Percentiles rank a stretch among this genome's conserved stretches.
phyloP scores from a whole-genome alignment of 129 eudicot species.

The Artemisia argyi region DNA sequence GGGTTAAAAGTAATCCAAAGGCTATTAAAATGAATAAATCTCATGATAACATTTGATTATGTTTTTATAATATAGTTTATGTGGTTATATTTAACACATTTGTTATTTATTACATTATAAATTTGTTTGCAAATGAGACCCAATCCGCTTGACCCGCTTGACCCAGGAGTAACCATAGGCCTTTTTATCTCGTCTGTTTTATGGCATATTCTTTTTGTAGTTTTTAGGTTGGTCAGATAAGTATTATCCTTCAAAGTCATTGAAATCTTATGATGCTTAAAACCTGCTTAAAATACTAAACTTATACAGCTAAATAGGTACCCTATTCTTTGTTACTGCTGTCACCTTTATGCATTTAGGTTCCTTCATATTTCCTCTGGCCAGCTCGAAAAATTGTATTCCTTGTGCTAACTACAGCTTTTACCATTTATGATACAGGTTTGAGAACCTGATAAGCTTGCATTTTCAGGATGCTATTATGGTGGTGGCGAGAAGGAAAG shows the following conservation, averaged over 20 bases:
- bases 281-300: constrained; percentile 10
- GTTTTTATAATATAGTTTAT: too few relatives aligned
- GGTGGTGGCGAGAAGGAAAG: constrained; percentile 95
- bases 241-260: constrained; percentile 7
- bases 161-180: too few relatives aligned
- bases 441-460: constrained; percentile 98
- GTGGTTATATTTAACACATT: too few relatives aligned
- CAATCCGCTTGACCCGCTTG: too few relatives aligned
- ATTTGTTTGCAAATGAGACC: too few relatives aligned
- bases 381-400: constrained; percentile 20
- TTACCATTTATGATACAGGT: constrained; percentile 48
- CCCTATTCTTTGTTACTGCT: not conserved
- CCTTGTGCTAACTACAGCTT: constrained; percentile 29
- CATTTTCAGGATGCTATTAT: constrained; percentile 95
- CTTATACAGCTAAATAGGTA: not conserved
- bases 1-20: not conserved
- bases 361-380: constrained; percentile 1
- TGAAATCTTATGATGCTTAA: constrained; percentile 18
- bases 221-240: constrained; percentile 1
- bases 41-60: too few relatives aligned
- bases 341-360: not conserved
- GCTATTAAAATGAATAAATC: too few relatives aligned
- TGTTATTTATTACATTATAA: too few relatives aligned
- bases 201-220: not conserved
- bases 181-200: constrained; percentile 1